A percentile compares a stretch with the other conserved stretches of the same genome.
phyloP scores from a whole-genome alignment of 169 alveolate genomes.

The Eimeria acervulina region DNA sequence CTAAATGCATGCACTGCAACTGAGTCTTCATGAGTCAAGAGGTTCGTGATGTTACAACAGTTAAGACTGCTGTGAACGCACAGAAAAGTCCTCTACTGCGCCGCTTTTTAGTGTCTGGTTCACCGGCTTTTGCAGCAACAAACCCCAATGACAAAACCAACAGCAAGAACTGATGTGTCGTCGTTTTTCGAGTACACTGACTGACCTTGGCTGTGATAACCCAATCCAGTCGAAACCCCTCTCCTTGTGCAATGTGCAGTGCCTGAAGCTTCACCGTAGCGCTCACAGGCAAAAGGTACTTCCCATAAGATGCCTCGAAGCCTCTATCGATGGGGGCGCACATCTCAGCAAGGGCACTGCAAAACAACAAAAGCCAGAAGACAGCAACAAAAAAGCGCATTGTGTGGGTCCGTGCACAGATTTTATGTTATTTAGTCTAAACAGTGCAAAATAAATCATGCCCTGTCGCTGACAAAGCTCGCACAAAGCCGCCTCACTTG shows the following conservation, averaged over 20 bases:
- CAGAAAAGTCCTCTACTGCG: no score
- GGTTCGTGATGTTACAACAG: no score
- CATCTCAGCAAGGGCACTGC: slow-evolving; percentile 74
- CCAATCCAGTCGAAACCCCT: slow-evolving; percentile 81
- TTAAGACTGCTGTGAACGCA: background rate
- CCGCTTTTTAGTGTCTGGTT: background rate
- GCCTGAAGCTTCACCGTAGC: slow-evolving; percentile 83
- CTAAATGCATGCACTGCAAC: background rate
- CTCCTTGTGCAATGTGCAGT: slow-evolving; percentile 70
- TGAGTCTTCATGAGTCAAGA: background rate
- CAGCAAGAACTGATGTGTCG: background rate
- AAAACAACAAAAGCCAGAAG: background rate
- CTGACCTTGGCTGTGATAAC: slow-evolving; percentile 83
- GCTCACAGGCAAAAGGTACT: slow-evolving; percentile 34
- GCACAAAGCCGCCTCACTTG: slow-evolving; percentile 17
- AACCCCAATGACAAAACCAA: no score
- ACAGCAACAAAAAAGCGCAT: background rate
- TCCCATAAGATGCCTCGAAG: slow-evolving; percentile 64
- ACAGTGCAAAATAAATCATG: no score
- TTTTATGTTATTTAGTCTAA: no score
- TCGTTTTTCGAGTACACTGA: background rate
- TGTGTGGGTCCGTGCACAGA: background rate
- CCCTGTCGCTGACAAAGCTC: background rate
- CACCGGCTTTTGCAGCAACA: no score
- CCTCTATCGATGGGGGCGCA: slow-evolving; percentile 49